These are phyloP conservation scores for Glutinoglossum americanum DNA, from an alignment of 495 filamentous ascomycete genomes.

Conservation along the genomic window DNA sequence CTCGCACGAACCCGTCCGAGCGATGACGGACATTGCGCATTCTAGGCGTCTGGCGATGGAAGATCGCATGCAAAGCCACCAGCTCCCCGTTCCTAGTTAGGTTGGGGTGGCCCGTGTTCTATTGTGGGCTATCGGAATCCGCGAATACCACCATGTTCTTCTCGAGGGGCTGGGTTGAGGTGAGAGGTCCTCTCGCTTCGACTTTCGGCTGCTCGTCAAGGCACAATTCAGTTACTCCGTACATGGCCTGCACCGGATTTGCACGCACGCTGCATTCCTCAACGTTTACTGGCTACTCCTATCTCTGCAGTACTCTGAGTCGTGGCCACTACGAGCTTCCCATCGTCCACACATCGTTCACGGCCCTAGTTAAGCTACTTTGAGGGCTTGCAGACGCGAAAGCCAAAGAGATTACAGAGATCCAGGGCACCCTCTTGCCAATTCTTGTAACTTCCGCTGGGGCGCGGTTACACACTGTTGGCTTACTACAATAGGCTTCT, in stretches of 20 bases:
- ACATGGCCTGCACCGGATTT: background rate
- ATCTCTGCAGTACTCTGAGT: background rate
- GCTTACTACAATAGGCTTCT: background rate
- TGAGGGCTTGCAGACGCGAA: background rate
- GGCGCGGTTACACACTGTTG: conserved; percentile 1
- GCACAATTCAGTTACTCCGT: background rate
- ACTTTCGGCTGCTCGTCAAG: background rate
- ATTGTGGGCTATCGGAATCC: background rate
- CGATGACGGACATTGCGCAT: background rate
- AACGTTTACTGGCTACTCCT: background rate
- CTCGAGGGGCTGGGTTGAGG: background rate
- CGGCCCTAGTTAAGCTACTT: background rate
- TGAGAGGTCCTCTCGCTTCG: background rate
- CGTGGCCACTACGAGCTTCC: background rate
- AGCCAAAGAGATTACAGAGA: background rate
- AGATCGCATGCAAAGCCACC: background rate
- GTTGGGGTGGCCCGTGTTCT: background rate
- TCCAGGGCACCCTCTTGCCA: background rate
- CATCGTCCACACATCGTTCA: background rate
- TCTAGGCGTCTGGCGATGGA: background rate
- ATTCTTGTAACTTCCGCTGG: background rate
- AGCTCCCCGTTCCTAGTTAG: background rate
- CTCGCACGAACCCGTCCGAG: background rate
- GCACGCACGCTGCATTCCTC: background rate
- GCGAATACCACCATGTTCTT: background rate